Conservation (phyloP, 2,329 filamentous ascomycete species). For the Penicillium brevicompactum region DNA sequence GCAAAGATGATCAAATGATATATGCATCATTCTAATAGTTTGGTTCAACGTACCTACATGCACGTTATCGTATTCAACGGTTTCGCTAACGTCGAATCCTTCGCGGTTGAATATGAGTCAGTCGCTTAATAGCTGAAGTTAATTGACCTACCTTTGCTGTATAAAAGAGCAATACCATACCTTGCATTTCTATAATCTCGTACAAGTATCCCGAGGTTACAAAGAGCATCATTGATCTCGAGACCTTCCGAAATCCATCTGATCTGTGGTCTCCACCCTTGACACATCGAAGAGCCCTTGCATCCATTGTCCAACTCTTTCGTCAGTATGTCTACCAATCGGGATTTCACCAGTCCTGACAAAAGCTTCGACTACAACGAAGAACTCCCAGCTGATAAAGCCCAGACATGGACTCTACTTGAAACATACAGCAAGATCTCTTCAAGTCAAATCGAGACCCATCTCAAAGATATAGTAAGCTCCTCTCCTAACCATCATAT, state of each 20-base stretch:
- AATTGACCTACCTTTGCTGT: too few species aligned
- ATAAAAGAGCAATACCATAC: too few species aligned
- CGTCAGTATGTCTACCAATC: not conserved
- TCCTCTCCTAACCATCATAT: not conserved
- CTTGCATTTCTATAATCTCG: too few species aligned
- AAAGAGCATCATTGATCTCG: too few species aligned
- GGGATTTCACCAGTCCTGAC: not conserved
- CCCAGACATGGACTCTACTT: not conserved
- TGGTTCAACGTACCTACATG: too few species aligned
- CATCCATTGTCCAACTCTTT: not conserved
- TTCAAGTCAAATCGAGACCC: not conserved
- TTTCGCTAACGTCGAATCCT: too few species aligned
- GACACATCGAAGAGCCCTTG: not conserved
- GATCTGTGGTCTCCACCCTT: too few species aligned
- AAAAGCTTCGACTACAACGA: not conserved
- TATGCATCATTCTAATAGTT: too few species aligned
- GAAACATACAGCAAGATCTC: not conserved
- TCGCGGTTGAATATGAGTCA: not conserved
- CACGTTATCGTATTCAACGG: too few species aligned
- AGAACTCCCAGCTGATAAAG: not conserved
- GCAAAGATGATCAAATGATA: too few species aligned
- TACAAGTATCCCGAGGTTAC: too few species aligned
- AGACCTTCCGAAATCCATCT: too few species aligned
- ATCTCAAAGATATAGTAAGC: not conserved
- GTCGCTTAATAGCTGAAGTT: not conserved